phyloP scores from a whole-genome alignment of 768 basidiomycete species.

The Coprinopsis sp. region DNA sequence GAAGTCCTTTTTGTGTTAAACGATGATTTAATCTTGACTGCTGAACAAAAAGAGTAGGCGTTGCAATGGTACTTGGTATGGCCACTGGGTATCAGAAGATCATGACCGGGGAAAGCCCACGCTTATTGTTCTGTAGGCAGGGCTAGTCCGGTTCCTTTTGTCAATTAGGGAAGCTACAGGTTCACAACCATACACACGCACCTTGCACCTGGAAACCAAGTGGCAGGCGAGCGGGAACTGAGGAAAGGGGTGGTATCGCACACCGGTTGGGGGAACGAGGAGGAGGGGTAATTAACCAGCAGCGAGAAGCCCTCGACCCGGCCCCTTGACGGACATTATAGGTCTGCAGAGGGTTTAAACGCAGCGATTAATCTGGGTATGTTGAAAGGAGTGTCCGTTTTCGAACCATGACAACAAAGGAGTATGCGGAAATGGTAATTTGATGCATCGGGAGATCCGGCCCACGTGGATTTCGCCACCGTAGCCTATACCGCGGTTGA shows the following conservation, averaged over 20 bases:
- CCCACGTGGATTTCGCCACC: slow-evolving; percentile 17
- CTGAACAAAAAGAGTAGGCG: slow-evolving; percentile 34
- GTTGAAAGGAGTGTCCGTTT: slow-evolving; percentile 25
- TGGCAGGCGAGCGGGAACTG: slow-evolving; percentile 11
- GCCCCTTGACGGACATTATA: slow-evolving; percentile 10
- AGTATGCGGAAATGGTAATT: slow-evolving; percentile 18
- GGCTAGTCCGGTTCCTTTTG: slow-evolving; percentile 9
- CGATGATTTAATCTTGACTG: slow-evolving; percentile 21
- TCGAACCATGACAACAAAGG: slow-evolving; percentile 26
- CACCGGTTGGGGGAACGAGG: slow-evolving; percentile 8
- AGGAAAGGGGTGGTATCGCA: slow-evolving; percentile 11
- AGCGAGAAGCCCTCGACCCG: background rate
- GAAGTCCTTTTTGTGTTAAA: slow-evolving; percentile 23
- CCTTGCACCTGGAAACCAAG: slow-evolving; percentile 23
- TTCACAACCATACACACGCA: slow-evolving; percentile 19
- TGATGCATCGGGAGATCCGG: slow-evolving; percentile 17
- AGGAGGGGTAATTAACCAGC: slow-evolving; percentile 7
- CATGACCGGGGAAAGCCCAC: slow-evolving; percentile 26
- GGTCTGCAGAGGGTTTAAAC: slow-evolving; percentile 7
- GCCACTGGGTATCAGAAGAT: slow-evolving; percentile 23
- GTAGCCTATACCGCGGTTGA: too few species aligned
- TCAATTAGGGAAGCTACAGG: slow-evolving; percentile 15
- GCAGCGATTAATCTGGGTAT: slow-evolving; percentile 14
- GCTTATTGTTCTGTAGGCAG: slow-evolving; percentile 31
- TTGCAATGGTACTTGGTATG: slow-evolving; percentile 11